These are phyloP conservation scores for Codiaeum variegatum DNA, from an alignment of 441 rosid genomes.

Conservation along the genomic window DNA sequence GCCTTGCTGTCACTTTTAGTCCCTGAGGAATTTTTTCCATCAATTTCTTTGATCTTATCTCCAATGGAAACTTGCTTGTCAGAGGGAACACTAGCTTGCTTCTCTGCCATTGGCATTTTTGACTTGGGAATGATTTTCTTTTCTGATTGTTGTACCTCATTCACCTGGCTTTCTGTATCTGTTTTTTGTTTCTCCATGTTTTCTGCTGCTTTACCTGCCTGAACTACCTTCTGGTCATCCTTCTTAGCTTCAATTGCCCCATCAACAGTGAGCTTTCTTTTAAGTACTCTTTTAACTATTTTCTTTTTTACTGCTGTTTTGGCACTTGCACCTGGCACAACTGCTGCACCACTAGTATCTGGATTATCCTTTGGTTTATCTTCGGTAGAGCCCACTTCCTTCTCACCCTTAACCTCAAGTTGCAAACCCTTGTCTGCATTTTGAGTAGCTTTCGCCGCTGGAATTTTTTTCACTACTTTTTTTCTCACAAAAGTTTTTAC, in stretches of 20 bases:
- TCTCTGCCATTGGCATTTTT: slow-evolving; percentile 38
- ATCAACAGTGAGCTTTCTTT: slow-evolving; percentile 56
- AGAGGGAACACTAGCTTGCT: slow-evolving; percentile 32
- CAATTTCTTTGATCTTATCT: slow-evolving; percentile 42
- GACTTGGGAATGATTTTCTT: slow-evolving; percentile 26
- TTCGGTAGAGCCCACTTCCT: slow-evolving; percentile 32
- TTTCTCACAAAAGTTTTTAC: slow-evolving; percentile 54
- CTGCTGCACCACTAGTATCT: slow-evolving; percentile 32
- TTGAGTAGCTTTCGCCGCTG: slow-evolving; percentile 31
- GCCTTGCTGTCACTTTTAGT: slow-evolving; percentile 29
- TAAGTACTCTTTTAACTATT: slow-evolving; percentile 75
- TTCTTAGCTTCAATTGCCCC: slow-evolving; percentile 37
- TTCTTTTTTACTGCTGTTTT: slow-evolving; percentile 67
- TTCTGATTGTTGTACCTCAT: slow-evolving; percentile 22
- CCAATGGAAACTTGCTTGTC: slow-evolving; percentile 38
- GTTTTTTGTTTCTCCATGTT: slow-evolving; percentile 31
- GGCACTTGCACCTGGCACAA: slow-evolving; percentile 43
- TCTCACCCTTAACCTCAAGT: slow-evolving; percentile 40
- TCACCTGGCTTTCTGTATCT: slow-evolving; percentile 27
- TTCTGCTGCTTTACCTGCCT: slow-evolving; percentile 28
- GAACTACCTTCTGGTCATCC: slow-evolving; percentile 37
- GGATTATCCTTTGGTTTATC: slow-evolving; percentile 48
- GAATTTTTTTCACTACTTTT: slow-evolving; percentile 50
- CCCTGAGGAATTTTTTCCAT: slow-evolving; percentile 25
- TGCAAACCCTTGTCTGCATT: slow-evolving; percentile 36